Evolutionary conservation across 2,329 filamentous ascomycete genomes (phyloP), one percentile per base, ranked within the genome.

Genomic region (Trichoderma sp.): DNA sequence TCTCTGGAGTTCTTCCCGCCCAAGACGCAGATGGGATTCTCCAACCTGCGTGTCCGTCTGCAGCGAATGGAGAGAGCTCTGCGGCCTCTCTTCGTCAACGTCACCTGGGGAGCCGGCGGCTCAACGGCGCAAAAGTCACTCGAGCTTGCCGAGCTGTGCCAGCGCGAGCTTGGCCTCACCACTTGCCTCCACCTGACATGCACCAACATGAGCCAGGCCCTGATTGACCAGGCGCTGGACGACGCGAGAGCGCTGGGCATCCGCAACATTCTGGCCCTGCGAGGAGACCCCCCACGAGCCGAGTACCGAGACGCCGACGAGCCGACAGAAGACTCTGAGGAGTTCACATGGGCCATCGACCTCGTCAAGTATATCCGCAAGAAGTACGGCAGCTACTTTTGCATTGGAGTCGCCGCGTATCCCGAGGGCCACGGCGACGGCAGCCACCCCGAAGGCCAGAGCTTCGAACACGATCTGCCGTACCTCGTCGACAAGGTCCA

Each of bases 1-100:
- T 98, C 95, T 55, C 89, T 98, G 78, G 95, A 99, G 81, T 99
- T 99, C 87, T 99, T 99, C 81, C 95, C 95, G 70, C 95, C 95
- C 68, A 99, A 98, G 82, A 99, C 95, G 54, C 85, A 90, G 67
- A 97, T 96, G 88, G 95, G 95, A 69, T 96, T 95, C 73, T 90
- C 92, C 68, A 99, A 99, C 77, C 87, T 99, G 63, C 91, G 94
- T 75, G 91, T 91, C 69, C 93, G 95, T 74, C 87, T 99, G 66
- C 91, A 96, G 76, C 92, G 95, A 75, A 98, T 99, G 95, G 89
- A 95, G 57, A 88, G 92, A 69, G 93, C 92, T 15, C 83, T 99
- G 66, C 90, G 91, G 15, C 95, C 95, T 50, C 85, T 98, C 52
- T 99, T 99, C 74, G 92, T 99, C 68, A 98, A 93, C 66, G 93